These are phyloP conservation scores for Gossypium sturtianum DNA, from an alignment of 345 rosid genomes.

Conservation along the genomic window DNA sequence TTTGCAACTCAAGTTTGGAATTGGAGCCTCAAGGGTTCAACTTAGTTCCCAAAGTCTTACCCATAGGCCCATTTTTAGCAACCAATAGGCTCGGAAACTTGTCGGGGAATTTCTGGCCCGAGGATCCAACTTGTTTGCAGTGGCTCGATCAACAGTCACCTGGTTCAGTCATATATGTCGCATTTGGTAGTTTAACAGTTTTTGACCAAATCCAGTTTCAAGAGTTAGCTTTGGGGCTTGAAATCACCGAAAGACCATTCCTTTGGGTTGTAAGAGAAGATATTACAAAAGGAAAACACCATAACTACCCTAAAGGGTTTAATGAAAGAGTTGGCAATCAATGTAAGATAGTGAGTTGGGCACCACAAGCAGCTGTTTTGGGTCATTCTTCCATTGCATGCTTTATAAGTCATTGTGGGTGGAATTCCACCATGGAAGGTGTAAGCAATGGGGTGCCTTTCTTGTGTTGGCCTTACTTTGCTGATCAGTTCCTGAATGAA, in stretches of 20 bases:
- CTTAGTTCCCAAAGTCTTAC: not conserved
- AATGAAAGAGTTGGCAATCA: not conserved
- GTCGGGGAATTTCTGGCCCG: constrained; percentile 7
- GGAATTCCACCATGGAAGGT: constrained; percentile 39
- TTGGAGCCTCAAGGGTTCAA: constrained; percentile 3
- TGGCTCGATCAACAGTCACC: constrained; percentile 19
- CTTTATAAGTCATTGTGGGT: constrained; percentile 34
- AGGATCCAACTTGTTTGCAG: constrained; percentile 10
- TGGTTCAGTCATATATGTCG: constrained; percentile 11
- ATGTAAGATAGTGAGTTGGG: constrained; percentile 9
- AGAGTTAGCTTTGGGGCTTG: constrained; percentile 9
- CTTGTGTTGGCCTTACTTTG: constrained; percentile 37
- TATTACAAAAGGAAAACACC: not conserved
- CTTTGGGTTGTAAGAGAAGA: constrained; percentile 14
- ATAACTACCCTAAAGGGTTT: constrained; percentile 1
- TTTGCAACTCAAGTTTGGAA: constrained; percentile 18
- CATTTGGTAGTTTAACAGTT: constrained; percentile 11
- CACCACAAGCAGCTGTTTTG: constrained; percentile 7
- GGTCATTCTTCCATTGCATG: constrained; percentile 12
- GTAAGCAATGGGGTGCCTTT: constrained; percentile 30
- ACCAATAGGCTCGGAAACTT: not conserved
- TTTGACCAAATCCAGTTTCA: constrained; percentile 2
- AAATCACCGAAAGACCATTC: not conserved
- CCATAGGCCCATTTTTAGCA: not conserved
- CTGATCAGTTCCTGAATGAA: constrained; percentile 26